These are phyloP conservation scores for Balamuthia mandrillaris DNA, from an alignment of 208 protist genomes.

Conservation along the genomic window DNA sequence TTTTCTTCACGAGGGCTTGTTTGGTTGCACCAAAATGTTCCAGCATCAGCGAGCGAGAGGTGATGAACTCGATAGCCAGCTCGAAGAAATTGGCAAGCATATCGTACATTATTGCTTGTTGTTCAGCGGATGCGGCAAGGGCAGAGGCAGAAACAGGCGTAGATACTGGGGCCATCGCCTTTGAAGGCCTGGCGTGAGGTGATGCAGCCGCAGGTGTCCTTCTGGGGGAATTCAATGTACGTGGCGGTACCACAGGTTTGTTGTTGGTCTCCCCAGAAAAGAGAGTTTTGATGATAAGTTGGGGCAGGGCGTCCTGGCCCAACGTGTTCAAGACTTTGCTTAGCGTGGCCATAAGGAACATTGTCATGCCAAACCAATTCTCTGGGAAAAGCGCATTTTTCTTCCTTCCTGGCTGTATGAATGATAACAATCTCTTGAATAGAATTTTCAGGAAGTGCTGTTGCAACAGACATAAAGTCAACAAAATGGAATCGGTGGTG, in stretches of 20 bases:
- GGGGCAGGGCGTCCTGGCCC: too few species aligned
- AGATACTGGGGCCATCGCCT: neutral
- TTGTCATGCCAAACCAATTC: constrained; percentile 39
- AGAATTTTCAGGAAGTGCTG: too few species aligned
- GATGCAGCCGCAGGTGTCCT: neutral
- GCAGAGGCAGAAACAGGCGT: neutral
- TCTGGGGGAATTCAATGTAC: neutral
- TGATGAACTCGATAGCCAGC: constrained; percentile 33
- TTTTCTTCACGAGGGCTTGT: constrained; percentile 21
- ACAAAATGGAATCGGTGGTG: too few species aligned
- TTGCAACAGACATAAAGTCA: too few species aligned
- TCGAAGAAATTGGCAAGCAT: constrained; percentile 37
- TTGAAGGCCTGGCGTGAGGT: neutral
- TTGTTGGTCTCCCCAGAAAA: too few species aligned
- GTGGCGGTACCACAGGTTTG: constrained; percentile 14
- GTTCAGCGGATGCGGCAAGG: neutral
- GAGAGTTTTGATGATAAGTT: too few species aligned
- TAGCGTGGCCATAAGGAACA: constrained; percentile 30
- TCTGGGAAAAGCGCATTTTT: constrained; percentile 9
- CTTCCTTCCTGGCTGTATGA: too few species aligned
- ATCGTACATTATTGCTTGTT: neutral
- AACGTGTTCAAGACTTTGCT: constrained; percentile 3
- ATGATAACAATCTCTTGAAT: too few species aligned
- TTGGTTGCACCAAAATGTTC: constrained; percentile 32
- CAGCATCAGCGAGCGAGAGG: constrained; percentile 23